Conservation (phyloP, 805 yeast species). For the Saccharomyces jurei region DNA sequence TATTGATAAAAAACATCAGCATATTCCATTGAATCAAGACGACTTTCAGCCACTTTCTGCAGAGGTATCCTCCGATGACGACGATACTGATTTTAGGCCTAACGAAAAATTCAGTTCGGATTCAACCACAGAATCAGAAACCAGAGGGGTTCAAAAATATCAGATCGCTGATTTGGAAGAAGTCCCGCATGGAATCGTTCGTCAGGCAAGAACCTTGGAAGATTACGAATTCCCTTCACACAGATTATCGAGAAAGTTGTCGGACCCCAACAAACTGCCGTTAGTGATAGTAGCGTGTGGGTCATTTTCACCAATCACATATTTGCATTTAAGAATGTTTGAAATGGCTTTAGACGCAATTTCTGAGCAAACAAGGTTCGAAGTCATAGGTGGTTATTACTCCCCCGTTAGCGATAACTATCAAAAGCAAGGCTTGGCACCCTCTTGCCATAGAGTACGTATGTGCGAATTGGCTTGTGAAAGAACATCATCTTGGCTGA, state of each 20-base stretch:
- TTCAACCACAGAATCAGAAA: not conserved
- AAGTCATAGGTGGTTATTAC: conserved; percentile 92
- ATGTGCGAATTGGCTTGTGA: conserved; percentile 99
- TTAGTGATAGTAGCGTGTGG: conserved; percentile 96
- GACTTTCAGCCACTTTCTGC: conserved; percentile 50
- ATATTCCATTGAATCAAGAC: conserved; percentile 49
- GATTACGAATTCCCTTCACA: conserved; percentile 83
- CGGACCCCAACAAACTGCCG: conserved; percentile 75
- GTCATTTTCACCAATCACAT: conserved; percentile 91
- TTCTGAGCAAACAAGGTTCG: conserved; percentile 84
- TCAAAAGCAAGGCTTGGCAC: conserved; percentile 86
- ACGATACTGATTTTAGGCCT: conserved; percentile 17
- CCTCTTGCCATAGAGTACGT: conserved; percentile 80
- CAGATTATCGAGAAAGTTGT: conserved; percentile 59
- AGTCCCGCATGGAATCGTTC: conserved; percentile 86
- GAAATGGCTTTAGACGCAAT: conserved; percentile 97
- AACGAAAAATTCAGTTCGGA: not conserved
- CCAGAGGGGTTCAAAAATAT: conserved; percentile 31
- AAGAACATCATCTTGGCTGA: conserved; percentile 90
- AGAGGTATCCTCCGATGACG: conserved; percentile 40
- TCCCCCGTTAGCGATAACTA: conserved; percentile 93
- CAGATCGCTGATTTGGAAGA: conserved; percentile 94
- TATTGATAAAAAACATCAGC: conserved; percentile 4
- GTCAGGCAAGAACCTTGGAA: conserved; percentile 70
- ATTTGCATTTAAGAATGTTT: conserved; percentile 91